Base-by-base conservation (phyloP, 495 filamentous ascomycete genomes). In the Penicillium soppii region DNA sequence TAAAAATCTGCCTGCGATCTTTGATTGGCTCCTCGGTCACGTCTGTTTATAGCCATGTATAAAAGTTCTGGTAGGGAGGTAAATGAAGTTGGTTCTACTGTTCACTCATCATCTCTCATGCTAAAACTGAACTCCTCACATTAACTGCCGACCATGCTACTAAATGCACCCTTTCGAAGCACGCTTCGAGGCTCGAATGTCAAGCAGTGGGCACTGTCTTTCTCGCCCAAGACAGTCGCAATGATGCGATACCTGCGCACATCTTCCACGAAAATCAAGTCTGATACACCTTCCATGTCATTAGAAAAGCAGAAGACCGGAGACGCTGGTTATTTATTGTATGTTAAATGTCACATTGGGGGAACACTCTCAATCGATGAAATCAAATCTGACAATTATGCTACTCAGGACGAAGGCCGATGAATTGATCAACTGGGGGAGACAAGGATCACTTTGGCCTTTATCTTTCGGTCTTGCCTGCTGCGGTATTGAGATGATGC, bases 401-500 rank as follows among this genome's bases (percentile, higher is more conserved):
- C 15, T 17, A 4, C 10, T 16, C 57, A 92, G 89, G 43, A 91
- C 90, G 17, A 89, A 90, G 20, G 78, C 91, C 50, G 90, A 95
- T 66, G 81, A 87, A 66, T 73, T 95, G 48, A 73, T 89, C 64
- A 92, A 92, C 73, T 95, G 91, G 90, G 85, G 82, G n/a, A 86
- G 91, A 27, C 90, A 95, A 74, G 77, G 81, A 25, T 96, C 91
- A 8, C 78, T 95, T 26, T 95, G 91, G 91, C 91, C 91, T 59
- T 87, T 96, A 80, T 91, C 90, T 35, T 96, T 96, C 68, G 91
- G 88, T 6, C 87, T 95, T 20, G 91, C 91, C 52, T 95, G 91
- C 79, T 95, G 91, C 72, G 90, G 89, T 68, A 72, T 96, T 55
- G 91, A 95, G 67, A 96, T 96, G 91, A 96, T 96, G 91, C 90